Percentiles rank a stretch among this genome's conserved stretches.
Conservation (phyloP, 2,329 filamentous ascomycete species). For the Colletotrichum destructivum region DNA sequence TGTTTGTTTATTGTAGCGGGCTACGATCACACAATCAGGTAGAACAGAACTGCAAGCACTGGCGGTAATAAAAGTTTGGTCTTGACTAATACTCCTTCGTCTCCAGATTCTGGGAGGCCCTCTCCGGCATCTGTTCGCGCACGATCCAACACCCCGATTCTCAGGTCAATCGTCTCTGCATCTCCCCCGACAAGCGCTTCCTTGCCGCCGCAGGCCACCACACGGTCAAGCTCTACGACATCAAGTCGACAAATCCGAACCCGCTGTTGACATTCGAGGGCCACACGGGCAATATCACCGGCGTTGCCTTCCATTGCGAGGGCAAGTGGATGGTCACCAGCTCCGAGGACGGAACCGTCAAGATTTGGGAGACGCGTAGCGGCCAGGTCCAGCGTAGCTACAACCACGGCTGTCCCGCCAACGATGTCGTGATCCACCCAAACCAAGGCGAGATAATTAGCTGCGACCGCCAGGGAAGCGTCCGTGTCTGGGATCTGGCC, state of each 20-base stretch:
- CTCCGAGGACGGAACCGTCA: constrained; percentile 95
- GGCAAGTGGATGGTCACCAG: constrained; percentile 99
- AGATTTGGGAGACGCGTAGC: constrained; percentile 94
- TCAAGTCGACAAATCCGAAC: constrained; percentile 97
- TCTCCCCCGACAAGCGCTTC: constrained; percentile 97
- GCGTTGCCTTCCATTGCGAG: constrained; percentile 97
- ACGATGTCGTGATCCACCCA: constrained; percentile 99
- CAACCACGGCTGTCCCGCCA: constrained; percentile 88
- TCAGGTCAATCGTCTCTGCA: constrained; percentile 97
- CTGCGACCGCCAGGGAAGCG: constrained; percentile 92
- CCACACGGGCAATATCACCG: constrained; percentile 95
- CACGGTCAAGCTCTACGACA: constrained; percentile 97
- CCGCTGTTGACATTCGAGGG: constrained; percentile 95
- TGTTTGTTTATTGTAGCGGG: constrained; percentile 60
- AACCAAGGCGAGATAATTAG: constrained; percentile 99
- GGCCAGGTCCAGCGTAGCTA: constrained; percentile 94
- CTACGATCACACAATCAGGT: constrained; percentile 76
- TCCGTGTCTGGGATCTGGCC: constrained; percentile 95
- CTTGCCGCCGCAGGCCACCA: constrained; percentile 86
- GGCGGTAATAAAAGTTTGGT: not conserved
- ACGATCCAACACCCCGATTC: constrained; percentile 99
- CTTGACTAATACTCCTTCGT: constrained; percentile 38
- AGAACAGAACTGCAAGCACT: constrained; percentile 28
- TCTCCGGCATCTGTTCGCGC: constrained; percentile 97
- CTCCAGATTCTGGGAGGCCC: constrained; percentile 94